Base-by-base conservation (phyloP, 2,329 filamentous ascomycete species). In the Exophiala sideris region DNA sequence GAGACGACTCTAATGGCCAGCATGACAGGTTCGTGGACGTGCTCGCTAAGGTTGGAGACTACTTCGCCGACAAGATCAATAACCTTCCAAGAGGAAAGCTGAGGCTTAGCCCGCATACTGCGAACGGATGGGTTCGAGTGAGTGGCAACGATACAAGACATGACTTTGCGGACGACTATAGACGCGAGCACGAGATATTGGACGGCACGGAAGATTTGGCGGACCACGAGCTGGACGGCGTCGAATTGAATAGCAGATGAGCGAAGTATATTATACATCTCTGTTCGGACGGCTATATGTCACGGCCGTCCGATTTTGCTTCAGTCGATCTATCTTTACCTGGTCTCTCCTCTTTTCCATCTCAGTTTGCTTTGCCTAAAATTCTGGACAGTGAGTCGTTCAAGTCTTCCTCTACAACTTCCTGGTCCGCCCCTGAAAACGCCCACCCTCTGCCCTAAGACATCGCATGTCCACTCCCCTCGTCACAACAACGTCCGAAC, bases 21-120 rank as follows among this genome's bases (percentile, higher is more conserved):
- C 79, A 83, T 55, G 87, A 88, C 65, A 76, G 76, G 24, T 29
- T 29, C 3, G 24, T 29, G 24, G 24, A 29, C 7, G 24, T 29
- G 7, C 24, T 29, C 24, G 24, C 24, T 29, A 29, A 8, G 24
- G 24, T 29, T 29, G 82, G 78, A 0, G 72, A 70, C 3, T 88
- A 85, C 84, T 69, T 87, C 11, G 79, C 80, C 4, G 77, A 77
- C 48, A 79, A 76, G 56, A 69, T 87, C 1, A 73, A 75, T 40
- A 74, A 69, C 39, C 72, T 74, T 5, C 81, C 79, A 1, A 76
- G 83, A 1, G 85, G 85, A 0, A 74, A 80, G 57, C 80, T 87
- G 57, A 74, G 74, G 53, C 69, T 87, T 10, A 61, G 54, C 32
- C 54, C 62, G 36, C 52, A 59, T 12, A 48, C 38, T 32, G 45